Conservation (phyloP, 768 basidiomycete species). For the Boletus speciosus region DNA sequence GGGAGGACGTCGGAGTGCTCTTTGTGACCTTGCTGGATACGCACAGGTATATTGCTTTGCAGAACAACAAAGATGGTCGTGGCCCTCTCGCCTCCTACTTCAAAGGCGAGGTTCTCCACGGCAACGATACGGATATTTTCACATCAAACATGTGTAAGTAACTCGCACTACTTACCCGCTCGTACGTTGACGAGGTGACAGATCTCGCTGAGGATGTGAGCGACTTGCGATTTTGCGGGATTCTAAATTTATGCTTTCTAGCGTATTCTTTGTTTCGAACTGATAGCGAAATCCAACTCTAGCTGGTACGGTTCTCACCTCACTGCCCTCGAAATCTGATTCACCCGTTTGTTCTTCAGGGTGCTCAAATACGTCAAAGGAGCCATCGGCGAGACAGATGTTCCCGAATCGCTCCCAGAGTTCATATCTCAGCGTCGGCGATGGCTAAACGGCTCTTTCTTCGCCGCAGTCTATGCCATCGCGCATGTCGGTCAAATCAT, state of each 20-base stretch:
- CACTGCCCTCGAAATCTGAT: background rate
- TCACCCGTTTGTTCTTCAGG: conserved; percentile 46
- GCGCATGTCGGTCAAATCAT: conserved; percentile 54
- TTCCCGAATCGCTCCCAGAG: conserved; percentile 88
- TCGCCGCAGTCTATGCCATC: conserved; percentile 90
- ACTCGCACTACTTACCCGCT: background rate
- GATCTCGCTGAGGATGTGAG: conserved; percentile 88
- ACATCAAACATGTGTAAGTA: conserved; percentile 92
- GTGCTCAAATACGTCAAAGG: conserved; percentile 95
- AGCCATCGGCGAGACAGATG: conserved; percentile 90
- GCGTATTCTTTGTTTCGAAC: conserved; percentile 82
- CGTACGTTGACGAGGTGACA: conserved; percentile 29
- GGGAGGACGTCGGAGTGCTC: background rate
- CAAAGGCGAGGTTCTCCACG: conserved; percentile 87
- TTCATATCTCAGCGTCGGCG: conserved; percentile 90
- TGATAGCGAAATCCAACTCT: conserved; percentile 74
- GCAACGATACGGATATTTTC: conserved; percentile 85
- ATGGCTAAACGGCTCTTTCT: conserved; percentile 92
- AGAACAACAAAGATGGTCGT: conserved; percentile 75
- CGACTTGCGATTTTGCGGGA: background rate
- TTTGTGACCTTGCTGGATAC: conserved; percentile 1
- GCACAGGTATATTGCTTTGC: conserved; percentile 75
- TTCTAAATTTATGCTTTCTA: conserved; percentile 31
- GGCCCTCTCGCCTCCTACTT: conserved; percentile 96
- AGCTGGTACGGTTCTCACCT: conserved; percentile 52